A percentile compares a stretch with the other conserved stretches of the same genome.
Conservation (phyloP, 495 filamentous ascomycete genomes). For the Penicillium flavigenum region DNA sequence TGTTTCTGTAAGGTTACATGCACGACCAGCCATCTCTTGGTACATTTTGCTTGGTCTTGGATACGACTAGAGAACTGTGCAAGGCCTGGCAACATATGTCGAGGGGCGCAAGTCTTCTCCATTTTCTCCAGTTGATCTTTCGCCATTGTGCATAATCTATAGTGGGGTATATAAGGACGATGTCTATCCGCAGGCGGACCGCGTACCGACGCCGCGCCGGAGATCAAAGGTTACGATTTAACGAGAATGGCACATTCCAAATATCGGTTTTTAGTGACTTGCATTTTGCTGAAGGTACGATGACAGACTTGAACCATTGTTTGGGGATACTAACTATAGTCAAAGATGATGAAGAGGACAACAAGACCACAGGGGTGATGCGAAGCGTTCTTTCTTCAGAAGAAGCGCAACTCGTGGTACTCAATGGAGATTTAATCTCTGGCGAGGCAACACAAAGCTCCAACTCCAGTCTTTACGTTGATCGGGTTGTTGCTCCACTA, state of each 20-base stretch:
- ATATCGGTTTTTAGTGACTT: constrained; percentile 65
- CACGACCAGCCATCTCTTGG: background rate
- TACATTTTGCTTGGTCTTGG: background rate
- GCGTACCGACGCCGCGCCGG: background rate
- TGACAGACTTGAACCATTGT: background rate
- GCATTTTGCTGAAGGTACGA: constrained; percentile 64
- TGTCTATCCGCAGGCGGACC: background rate
- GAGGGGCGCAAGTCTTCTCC: background rate
- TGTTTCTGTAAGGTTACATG: constrained; percentile 10
- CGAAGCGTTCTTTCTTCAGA: constrained; percentile 57
- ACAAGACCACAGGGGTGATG: constrained; percentile 57
- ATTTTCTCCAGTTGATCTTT: background rate
- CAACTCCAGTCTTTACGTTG: constrained; percentile 56
- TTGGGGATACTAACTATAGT: background rate
- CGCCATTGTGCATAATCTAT: background rate
- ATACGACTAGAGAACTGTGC: background rate
- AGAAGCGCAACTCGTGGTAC: constrained; percentile 55
- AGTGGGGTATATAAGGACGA: background rate
- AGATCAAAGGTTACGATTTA: constrained; percentile 22
- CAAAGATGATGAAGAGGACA: constrained; percentile 56
- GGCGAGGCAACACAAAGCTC: constrained; percentile 61
- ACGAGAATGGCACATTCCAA: constrained; percentile 37
- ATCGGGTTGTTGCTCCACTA: constrained; percentile 60
- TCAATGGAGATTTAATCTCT: constrained; percentile 72
- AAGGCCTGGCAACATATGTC: background rate